Conservation (phyloP, 2,329 filamentous ascomycete species). For the Colletotrichum tropicale region DNA sequence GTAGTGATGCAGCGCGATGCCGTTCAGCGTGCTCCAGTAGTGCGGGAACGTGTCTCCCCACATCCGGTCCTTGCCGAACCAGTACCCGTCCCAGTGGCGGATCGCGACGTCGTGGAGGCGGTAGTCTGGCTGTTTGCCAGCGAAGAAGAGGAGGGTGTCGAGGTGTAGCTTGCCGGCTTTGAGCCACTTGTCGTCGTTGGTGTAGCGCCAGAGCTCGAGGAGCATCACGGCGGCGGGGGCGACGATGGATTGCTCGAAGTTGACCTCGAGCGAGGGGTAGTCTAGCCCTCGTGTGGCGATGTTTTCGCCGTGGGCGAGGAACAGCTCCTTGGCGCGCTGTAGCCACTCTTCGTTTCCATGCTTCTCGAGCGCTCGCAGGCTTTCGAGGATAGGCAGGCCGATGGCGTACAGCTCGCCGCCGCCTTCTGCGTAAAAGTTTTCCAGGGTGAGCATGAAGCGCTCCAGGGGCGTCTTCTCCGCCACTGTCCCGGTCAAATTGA, state of each 20-base stretch:
- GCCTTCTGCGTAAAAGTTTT: constrained; percentile 5
- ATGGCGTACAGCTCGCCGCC: constrained; percentile 6
- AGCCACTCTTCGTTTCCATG: not conserved
- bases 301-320: not conserved
- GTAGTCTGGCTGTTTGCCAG: constrained; percentile 13
- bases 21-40: constrained; percentile 12
- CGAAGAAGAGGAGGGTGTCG: not conserved
- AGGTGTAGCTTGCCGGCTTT: constrained; percentile 22
- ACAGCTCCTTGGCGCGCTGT: not conserved
- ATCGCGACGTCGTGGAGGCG: constrained; percentile 11
- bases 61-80: constrained; percentile 13
- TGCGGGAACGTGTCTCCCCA: constrained; percentile 16
- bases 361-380: not conserved
- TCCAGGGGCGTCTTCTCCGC: not conserved
- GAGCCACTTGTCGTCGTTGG: constrained; percentile 41
- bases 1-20: constrained; percentile 3
- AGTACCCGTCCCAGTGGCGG: constrained; percentile 16
- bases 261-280: constrained; percentile 10
- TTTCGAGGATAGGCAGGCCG: not conserved
- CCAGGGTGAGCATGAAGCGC: not conserved
- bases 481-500: not conserved
- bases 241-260: constrained; percentile 17
- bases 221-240: constrained; percentile 30
- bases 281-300: not conserved
- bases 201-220: constrained; percentile 52